Base-by-base conservation (phyloP, 208 protist species). In the Zelonia costaricensis region DNA sequence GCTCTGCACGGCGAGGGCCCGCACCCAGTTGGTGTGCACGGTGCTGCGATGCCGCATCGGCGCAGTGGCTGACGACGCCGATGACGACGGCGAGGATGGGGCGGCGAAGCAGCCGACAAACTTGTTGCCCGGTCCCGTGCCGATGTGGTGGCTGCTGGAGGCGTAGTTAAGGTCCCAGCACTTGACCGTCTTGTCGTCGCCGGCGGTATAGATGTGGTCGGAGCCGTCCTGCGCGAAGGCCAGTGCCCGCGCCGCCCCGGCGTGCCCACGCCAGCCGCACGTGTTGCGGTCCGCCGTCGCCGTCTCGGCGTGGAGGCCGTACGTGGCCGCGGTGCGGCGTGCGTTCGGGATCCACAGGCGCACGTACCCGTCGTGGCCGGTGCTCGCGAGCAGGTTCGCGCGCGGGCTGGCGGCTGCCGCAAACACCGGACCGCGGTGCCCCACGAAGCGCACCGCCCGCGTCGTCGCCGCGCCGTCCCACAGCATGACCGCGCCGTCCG, bases 111-210 rank as follows among this genome's bases (percentile, higher is more conserved):
- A 76, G 12, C 75, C 78, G 2, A 78, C 64, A 33, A 91, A 88
- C 20, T 76, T 76, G 47, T 79, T 85, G 8, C 71, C 67, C 6
- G 44, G 31, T 15, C 52, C 30, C 6, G 30, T 60, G 2, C 35
- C 56, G 10, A 51, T 33, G 18, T 51, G 16, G 20, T 64, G 56
- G 44, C 55, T 59, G 23, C 54, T 58, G 0, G 64, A 40, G 6
- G 58, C 55, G 23, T 44, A 65, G 22, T 46, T 61, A 7, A 93
- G 62, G 57, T 92, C 81, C 85, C 90, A 96, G 45, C 65, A 68
- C 63, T 96, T 96, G n/a, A 94, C 76, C 10, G 76, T 60, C 64
- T 94, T 94, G 66, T 96, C 91, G 39, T 94, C 83, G 15, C 86
- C 88, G 31, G 71, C 79, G 27, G 87, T 93, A 68, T 87, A 92